A percentile compares a stretch with the other conserved stretches of the same genome.
phyloP scores from a whole-genome alignment of 495 filamentous ascomycete species.

The Astrothelium macrocarpum region DNA sequence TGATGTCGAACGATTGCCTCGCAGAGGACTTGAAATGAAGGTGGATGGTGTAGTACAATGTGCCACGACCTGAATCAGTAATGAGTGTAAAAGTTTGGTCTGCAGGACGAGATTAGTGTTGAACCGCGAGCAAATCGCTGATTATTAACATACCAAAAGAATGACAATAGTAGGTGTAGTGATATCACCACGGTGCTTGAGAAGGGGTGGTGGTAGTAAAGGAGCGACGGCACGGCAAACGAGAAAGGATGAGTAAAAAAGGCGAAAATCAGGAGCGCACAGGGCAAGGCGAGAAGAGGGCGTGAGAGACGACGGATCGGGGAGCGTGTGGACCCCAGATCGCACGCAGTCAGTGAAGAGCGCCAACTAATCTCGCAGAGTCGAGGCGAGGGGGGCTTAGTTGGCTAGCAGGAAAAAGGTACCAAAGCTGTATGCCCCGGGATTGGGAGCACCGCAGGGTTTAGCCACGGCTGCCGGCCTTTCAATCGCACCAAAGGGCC shows the following conservation, averaged over 20 bases:
- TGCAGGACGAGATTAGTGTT: background rate
- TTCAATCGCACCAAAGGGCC: no score
- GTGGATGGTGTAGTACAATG: background rate
- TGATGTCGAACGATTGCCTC: background rate
- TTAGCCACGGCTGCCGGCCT: background rate
- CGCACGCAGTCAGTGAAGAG: background rate
- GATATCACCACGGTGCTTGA: background rate
- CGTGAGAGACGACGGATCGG: background rate
- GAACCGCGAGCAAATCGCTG: background rate
- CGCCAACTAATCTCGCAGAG: background rate
- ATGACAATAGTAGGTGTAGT: background rate
- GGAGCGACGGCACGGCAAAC: background rate
- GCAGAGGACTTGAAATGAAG: constrained; percentile 3
- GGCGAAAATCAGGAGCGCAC: background rate
- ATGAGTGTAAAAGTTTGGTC: background rate
- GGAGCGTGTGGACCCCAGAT: background rate
- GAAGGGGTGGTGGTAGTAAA: background rate
- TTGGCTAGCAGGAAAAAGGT: no score
- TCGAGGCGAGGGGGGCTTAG: background rate
- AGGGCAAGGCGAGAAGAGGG: background rate
- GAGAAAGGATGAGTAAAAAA: background rate
- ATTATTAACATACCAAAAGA: background rate
- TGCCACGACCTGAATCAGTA: background rate
- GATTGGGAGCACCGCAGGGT: background rate
- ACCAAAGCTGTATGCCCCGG: background rate